Conservation (phyloP, 352 stramenopile genomes). For the Globisporangium irregulare region DNA sequence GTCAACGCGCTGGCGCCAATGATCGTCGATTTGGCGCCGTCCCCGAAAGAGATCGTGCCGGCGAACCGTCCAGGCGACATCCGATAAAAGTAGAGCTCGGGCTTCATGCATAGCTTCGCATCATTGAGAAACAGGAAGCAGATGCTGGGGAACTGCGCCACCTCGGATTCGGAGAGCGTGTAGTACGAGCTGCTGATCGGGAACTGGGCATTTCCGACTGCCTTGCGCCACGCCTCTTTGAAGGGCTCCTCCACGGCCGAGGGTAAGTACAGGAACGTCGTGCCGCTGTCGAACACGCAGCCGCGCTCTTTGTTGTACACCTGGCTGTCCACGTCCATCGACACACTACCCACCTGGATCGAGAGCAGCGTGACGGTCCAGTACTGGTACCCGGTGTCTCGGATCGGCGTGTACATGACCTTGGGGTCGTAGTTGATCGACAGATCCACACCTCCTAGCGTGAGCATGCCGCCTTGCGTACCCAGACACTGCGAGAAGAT, state of each 20-base stretch:
- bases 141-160: conserved; percentile 44
- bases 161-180: conserved; percentile 22
- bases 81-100: conserved; percentile 50
- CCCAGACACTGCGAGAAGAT: conserved; percentile 94
- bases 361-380: conserved; percentile 68
- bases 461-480: conserved; percentile 87
- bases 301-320: conserved; percentile 65
- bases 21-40: conserved; percentile 64
- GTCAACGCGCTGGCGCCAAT: conserved; percentile 62
- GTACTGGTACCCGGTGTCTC: conserved; percentile 72
- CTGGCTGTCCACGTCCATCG: conserved; percentile 29
- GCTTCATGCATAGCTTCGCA: conserved; percentile 48
- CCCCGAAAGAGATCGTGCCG: conserved; percentile 67
- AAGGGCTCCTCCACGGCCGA: conserved; percentile 34
- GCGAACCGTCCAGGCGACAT: conserved; percentile 37
- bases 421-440: conserved; percentile 53
- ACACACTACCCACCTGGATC: conserved; percentile 36
- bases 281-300: conserved; percentile 78
- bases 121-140: conserved; percentile 72
- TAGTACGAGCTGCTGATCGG: conserved; percentile 52
- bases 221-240: conserved; percentile 41
- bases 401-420: conserved; percentile 87
- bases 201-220: conserved; percentile 34
- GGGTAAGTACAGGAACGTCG: conserved; percentile 78
- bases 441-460: conserved; percentile 87